Percentiles rank a stretch among this genome's conserved stretches.
Conservation (phyloP, 257 asterid genomes). For the Penstemon davidsonii region DNA sequence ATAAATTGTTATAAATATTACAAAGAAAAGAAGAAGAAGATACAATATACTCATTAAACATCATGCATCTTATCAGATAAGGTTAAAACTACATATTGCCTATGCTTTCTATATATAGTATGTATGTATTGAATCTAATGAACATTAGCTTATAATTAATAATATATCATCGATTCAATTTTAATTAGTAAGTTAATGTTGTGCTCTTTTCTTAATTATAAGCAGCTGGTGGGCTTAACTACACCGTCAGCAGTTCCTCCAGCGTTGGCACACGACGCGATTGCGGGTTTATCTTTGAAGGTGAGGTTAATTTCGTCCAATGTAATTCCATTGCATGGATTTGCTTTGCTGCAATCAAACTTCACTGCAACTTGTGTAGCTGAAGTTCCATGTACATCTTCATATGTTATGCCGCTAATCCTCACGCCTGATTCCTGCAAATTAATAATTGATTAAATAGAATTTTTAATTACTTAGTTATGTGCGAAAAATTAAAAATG, state of each 20-base stretch:
- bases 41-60: too few relatives aligned
- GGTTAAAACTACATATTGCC: too few relatives aligned
- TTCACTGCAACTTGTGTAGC: conserved; percentile 30
- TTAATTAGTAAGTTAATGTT: too few relatives aligned
- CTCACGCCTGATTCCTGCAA: conserved; percentile 37
- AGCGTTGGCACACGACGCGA: conserved; percentile 23
- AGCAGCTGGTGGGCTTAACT: conserved; percentile 25
- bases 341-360: conserved; percentile 25
- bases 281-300: neutral
- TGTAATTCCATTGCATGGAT: conserved; percentile 25
- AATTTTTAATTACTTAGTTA: too few relatives aligned
- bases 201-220: neutral
- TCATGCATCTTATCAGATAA: too few relatives aligned
- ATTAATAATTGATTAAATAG: neutral
- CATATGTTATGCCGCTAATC: conserved; percentile 30
- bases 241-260: conserved; percentile 21
- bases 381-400: conserved; percentile 31
- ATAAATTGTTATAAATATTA: too few relatives aligned
- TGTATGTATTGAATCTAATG: too few relatives aligned
- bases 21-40: too few relatives aligned
- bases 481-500: too few relatives aligned
- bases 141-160: too few relatives aligned
- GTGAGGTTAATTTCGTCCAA: conserved; percentile 23
- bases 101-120: too few relatives aligned
- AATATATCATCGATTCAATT: too few relatives aligned